Evolutionary conservation across 1,139 yeast species (phyloP).

Genomic region (Suhomyces choctaworum): DNA sequence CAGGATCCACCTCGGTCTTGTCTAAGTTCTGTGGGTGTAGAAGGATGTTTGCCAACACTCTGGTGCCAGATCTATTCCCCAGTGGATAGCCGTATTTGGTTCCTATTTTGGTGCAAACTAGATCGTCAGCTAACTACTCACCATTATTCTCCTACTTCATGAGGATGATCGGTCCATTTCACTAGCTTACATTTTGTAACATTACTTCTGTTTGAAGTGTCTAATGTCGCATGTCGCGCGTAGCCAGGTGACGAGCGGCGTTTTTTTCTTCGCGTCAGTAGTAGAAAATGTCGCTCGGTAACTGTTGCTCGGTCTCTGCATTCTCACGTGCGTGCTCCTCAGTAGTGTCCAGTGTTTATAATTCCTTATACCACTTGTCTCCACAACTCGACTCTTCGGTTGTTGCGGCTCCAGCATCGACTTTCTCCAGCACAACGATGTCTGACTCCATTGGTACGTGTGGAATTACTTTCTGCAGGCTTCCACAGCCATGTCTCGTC

Average conservation of each 20-base stretch:
- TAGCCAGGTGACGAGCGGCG: too few species aligned
- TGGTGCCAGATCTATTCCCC: conserved; percentile 60
- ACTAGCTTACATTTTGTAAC: conserved; percentile 32
- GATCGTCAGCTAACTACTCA: conserved; percentile 74
- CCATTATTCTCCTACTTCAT: conserved; percentile 41
- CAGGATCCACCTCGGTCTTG: conserved; percentile 4
- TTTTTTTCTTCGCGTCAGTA: not conserved
- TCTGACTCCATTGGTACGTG: conserved; percentile 50
- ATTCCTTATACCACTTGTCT: too few species aligned
- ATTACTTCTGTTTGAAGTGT: conserved; percentile 26
- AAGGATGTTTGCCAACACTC: conserved; percentile 23
- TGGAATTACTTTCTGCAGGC: too few species aligned
- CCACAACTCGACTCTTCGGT: too few species aligned
- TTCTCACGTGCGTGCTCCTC: conserved; percentile 6
- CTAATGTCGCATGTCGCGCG: not conserved
- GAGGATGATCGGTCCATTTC: conserved; percentile 61
- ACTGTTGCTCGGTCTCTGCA: not conserved
- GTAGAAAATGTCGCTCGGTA: too few species aligned
- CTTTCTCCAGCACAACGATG: too few species aligned
- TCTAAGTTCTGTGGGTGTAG: not conserved
- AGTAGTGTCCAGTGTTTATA: too few species aligned
- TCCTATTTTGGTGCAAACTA: conserved; percentile 98
- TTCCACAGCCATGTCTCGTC: too few species aligned
- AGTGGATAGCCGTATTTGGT: conserved; percentile 56
- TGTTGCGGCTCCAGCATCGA: too few species aligned